Base-by-base conservation (phyloP, 2,329 filamentous ascomycete genomes). In the Hawksworthiomyces lignivorus region DNA sequence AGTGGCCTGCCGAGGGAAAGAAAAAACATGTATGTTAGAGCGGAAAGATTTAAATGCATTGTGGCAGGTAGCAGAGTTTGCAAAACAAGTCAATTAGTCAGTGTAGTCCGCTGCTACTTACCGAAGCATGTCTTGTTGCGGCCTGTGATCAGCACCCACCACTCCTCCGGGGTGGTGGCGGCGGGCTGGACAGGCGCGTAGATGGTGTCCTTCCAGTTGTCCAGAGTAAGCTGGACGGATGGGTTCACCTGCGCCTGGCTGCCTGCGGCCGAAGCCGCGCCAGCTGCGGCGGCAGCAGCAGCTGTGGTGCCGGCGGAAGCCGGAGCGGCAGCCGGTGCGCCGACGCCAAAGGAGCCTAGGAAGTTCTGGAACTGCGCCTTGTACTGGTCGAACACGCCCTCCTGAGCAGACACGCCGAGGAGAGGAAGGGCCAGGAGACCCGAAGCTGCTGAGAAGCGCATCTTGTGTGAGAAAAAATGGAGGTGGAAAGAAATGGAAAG, bases 121-220 rank as follows among this genome's bases (percentile, higher is more conserved):
- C 75, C 73, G 57, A 73, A 82, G 67, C 85, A 90, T 24, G 84
- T 87, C 67, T 80, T 82, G 70, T 89, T 88, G 52, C 82, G 71
- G 43, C 85, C 85, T 9, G 80, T 84, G 51, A 87, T 65, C 51
- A 84, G 71, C 47, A 90, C 67, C 70, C 84, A 80, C 82, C 82
- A 88, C 63, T 87, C 81, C 62, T 83, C 81, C 5, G 84, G 81
- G 7, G 64, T 71, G 10, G 75, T 73, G 48, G 74, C 72, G 21
- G 63, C 75, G 8, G 75, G 62, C 47, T 76, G 67, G 44, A 83
- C 76, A 22, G 77, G 74, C 38, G 67, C 67, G 56, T 76, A 80
- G 46, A 90, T 67, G 3, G 79, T 76, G 20, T 81, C 64, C 60
- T 80, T 76, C 82, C 84, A 87, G 70, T 82, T 83, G 50, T 79